Evolutionary conservation across 352 stramenopile genomes (phyloP), one percentile per base, ranked within the genome.

Genomic region (Pythium biforme): DNA sequence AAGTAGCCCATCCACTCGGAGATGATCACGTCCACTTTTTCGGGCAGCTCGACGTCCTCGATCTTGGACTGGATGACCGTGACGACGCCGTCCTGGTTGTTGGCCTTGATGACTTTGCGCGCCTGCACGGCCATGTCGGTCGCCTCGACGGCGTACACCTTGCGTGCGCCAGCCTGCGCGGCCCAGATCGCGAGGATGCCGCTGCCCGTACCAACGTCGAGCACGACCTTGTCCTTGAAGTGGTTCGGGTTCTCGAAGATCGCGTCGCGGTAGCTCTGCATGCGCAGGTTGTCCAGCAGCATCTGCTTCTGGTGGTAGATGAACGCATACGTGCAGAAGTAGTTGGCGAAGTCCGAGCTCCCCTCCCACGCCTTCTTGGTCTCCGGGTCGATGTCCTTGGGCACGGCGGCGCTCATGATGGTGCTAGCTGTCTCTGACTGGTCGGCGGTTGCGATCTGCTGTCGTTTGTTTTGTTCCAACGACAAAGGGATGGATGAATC

Each of bases 1-100:
- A 99, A 99, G 81, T 99, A 99, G 58, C 87, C 87, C 98, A 99
- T 99, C 95, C 96, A 99, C 81, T 99, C 97, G 14, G 94, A 99
- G 58, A 99, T 97, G 56, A 99, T 99, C 60, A 99, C 97, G 74
- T 99, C 98, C 29, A 99, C 97, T 68, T 98, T 96, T 72, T 99
- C 94, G 0, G 97, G 96, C 2, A 99, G 81, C 62, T 98, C 72
- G 20, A 99, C 88, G 55, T 99, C 96, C 76, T 99, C 98, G 5
- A 99, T 97, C 70, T 98, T 97, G 55, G 93, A 89, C 83, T 99
- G 95, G 70, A 99, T 99, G 34, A 99, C 97, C 20, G 97, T 98
- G 25, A 99, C 89, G 62, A 99, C 89, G 72, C 98, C 78, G 73
- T 95, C 85, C 59, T 99, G 88, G 43, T 89, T 79, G 81, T 99